Evolutionary conservation across 2,329 filamentous ascomycete species (phyloP).

Genomic region (Nothomitra cinnamomea): DNA sequence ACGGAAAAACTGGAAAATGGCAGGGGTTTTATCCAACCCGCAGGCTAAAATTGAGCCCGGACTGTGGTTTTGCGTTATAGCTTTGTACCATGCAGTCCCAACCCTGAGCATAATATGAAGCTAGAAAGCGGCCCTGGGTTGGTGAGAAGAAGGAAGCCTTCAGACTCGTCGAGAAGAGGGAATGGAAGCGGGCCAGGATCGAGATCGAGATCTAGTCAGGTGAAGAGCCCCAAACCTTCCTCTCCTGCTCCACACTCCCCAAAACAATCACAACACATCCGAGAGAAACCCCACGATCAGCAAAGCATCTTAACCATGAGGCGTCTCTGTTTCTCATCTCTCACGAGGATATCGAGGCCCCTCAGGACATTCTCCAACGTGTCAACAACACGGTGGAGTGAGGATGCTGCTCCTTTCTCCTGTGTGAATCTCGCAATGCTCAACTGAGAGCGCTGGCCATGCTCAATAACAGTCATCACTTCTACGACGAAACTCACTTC

Average conservation of each 20-base stretch:
- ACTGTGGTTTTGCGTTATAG: neutral
- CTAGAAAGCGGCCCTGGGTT: too few relatives aligned
- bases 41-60: neutral
- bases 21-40: neutral
- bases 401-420: slow-evolving; percentile 78
- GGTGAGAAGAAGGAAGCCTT: too few relatives aligned
- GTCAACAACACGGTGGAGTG: slow-evolving; percentile 69
- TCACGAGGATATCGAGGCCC: slow-evolving; percentile 15
- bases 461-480: slow-evolving; percentile 77
- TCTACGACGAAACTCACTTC: slow-evolving; percentile 79
- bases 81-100: too few relatives aligned
- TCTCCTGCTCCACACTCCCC: neutral
- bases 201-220: too few relatives aligned
- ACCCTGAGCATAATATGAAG: too few relatives aligned
- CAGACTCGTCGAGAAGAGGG: too few relatives aligned
- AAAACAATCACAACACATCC: neutral
- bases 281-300: slow-evolving; percentile 9
- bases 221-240: neutral
- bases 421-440: slow-evolving; percentile 77
- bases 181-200: too few relatives aligned
- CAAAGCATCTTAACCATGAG: slow-evolving; percentile 25
- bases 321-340: slow-evolving; percentile 24
- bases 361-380: slow-evolving; percentile 54
- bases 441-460: slow-evolving; percentile 42
- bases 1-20: neutral